Evolutionary conservation across 768 basidiomycete genomes (phyloP).

Genomic region (Lactarius psammicola): DNA sequence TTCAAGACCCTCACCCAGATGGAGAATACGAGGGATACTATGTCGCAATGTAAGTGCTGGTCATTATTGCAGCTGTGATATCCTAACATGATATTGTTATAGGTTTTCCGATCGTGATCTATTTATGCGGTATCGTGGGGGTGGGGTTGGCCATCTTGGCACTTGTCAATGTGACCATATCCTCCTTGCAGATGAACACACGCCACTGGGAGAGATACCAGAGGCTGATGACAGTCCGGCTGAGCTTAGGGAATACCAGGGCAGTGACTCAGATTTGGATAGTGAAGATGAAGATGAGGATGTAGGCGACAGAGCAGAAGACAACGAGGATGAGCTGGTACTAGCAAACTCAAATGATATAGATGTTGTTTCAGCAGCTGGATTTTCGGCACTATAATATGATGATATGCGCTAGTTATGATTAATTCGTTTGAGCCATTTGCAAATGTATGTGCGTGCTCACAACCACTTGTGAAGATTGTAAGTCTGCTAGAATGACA

Average conservation of each 20-base stretch:
- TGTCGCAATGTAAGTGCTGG: constrained; percentile 31
- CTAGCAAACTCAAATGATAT: no score
- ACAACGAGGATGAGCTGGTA: no score
- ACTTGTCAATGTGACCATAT: not conserved
- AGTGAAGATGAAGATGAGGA: not conserved
- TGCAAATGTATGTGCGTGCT: no score
- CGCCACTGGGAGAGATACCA: not conserved
- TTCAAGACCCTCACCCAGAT: not conserved
- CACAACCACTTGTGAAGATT: no score
- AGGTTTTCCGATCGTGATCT: constrained; percentile 36
- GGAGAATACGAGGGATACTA: constrained; percentile 31
- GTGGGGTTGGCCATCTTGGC: constrained; percentile 32
- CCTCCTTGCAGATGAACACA: not conserved
- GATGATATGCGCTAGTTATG: no score
- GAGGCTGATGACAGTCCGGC: no score
- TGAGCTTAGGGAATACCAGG: not conserved
- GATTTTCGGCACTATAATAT: no score
- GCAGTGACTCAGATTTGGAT: not conserved
- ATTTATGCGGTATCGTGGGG: constrained; percentile 31
- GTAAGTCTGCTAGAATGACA: no score
- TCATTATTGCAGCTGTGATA: no score
- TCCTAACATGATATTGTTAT: not conserved
- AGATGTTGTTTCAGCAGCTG: no score
- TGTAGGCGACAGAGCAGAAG: not conserved
- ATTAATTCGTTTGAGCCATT: no score